These are phyloP conservation scores for Sugiyamaella grinbergsii DNA, from an alignment of 1,139 yeast species.

Conservation along the genomic window DNA sequence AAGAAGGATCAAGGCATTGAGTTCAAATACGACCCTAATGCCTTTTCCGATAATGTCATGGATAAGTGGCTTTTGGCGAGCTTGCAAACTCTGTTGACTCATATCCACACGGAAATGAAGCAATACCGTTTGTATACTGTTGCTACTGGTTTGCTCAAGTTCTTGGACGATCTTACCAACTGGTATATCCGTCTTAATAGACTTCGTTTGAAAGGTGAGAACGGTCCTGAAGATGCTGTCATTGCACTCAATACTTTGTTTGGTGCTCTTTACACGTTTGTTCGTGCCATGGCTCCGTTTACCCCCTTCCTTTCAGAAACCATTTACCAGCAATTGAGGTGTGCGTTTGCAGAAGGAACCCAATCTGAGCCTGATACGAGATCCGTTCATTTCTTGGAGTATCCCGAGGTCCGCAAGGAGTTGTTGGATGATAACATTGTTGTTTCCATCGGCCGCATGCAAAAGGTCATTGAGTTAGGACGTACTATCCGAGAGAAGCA, in stretches of 20 bases:
- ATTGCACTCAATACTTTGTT: constrained; percentile 87
- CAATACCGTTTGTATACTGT: constrained; percentile 92
- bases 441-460: constrained; percentile 89
- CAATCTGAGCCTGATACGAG: constrained; percentile 57
- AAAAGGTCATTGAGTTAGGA: constrained; percentile 92
- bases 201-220: constrained; percentile 95
- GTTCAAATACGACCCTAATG: constrained; percentile 68
- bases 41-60: constrained; percentile 86
- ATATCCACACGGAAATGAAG: constrained; percentile 85
- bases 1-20: constrained; percentile 72
- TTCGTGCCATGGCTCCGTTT: constrained; percentile 98
- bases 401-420: constrained; percentile 84
- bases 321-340: constrained; percentile 75
- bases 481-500: constrained; percentile 97
- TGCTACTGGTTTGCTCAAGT: constrained; percentile 83
- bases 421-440: constrained; percentile 70
- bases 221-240: constrained; percentile 78
- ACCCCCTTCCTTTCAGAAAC: constrained; percentile 94
- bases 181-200: constrained; percentile 99
- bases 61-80: constrained; percentile 97
- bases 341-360: constrained; percentile 55
- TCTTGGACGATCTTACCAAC: constrained; percentile 93
- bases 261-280: constrained; percentile 84
- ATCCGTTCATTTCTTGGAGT: constrained; percentile 90
- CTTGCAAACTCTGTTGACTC: constrained; percentile 82